Evolutionary conservation across 139 green algal species (phyloP).

Genomic region (Chlorella sp.): DNA sequence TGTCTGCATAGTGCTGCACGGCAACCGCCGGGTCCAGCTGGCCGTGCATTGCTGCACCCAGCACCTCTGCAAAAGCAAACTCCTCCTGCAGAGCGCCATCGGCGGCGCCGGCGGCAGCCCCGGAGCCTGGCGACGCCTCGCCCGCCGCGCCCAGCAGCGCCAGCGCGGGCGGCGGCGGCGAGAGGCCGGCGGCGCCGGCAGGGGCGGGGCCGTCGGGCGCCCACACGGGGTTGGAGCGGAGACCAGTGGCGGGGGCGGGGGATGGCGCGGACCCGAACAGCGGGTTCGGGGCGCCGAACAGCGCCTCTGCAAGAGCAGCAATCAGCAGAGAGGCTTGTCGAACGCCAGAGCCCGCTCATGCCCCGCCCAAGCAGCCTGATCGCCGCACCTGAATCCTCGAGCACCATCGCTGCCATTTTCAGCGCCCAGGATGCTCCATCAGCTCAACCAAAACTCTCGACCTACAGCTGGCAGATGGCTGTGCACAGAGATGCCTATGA

Average conservation of each 20-base stretch:
- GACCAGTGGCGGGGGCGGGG: neutral
- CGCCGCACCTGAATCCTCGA: too few species aligned
- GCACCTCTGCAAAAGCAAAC: conserved; percentile 30
- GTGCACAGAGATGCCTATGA: too few species aligned
- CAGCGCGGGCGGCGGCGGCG: neutral
- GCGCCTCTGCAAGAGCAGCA: neutral
- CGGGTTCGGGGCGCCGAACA: conserved; percentile 23
- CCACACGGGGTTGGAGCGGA: conserved; percentile 12
- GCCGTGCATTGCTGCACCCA: conserved; percentile 35
- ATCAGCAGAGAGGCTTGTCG: neutral
- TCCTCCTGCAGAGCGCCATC: conserved; percentile 31
- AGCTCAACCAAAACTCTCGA: too few species aligned
- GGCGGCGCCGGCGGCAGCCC: neutral
- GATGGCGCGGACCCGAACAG: conserved; percentile 13
- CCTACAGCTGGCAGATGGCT: too few species aligned
- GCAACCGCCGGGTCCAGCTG: conserved; percentile 16
- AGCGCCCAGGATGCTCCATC: too few species aligned
- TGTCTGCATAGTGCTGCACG: conserved; percentile 19
- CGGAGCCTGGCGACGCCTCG: neutral
- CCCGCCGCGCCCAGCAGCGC: neutral
- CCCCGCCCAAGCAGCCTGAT: too few species aligned
- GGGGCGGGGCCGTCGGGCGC: neutral
- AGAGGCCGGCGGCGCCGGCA: neutral
- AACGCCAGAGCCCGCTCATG: neutral
- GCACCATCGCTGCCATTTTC: too few species aligned